These are phyloP conservation scores for Phaffia rhodozyma DNA, from an alignment of 1,284 basidiomycete genomes.

Conservation along the genomic window DNA sequence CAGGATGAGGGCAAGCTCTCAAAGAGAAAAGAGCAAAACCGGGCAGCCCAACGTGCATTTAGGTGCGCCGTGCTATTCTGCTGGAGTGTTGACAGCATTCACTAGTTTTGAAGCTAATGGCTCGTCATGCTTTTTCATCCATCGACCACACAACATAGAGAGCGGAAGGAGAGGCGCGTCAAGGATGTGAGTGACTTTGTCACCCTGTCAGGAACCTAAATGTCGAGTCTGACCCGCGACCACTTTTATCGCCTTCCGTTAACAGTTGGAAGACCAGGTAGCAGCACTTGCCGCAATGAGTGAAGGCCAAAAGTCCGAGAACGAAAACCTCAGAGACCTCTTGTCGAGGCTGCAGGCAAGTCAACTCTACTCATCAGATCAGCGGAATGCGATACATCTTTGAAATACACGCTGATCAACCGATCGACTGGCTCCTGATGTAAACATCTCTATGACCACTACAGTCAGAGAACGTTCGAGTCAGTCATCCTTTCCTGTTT, in stretches of 20 bases:
- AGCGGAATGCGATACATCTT: too few species aligned
- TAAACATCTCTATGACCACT: too few species aligned
- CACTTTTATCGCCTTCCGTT: conserved; percentile 15
- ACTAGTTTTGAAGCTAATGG: not conserved
- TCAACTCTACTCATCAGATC: too few species aligned
- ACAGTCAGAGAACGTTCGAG: conserved; percentile 51
- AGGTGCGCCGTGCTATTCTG: conserved; percentile 17
- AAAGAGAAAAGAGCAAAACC: conserved; percentile 76
- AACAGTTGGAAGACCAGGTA: conserved; percentile 67
- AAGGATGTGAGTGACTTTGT: conserved; percentile 52
- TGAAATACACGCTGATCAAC: too few species aligned
- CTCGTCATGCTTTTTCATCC: not conserved
- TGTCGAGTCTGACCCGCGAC: not conserved
- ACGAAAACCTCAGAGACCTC: conserved; percentile 64
- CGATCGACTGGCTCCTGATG: too few species aligned
- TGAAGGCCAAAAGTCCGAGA: conserved; percentile 64
- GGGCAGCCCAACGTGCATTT: conserved; percentile 73
- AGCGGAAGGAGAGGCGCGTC: conserved; percentile 77
- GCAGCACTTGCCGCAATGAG: conserved; percentile 41
- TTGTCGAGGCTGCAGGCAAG: conserved; percentile 51
- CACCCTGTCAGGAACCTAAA: not conserved
- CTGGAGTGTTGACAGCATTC: too few species aligned
- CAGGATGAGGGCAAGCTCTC: conserved; percentile 59
- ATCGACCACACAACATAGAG: conserved; percentile 32
- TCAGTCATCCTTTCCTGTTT: not conserved